Base-by-base conservation (phyloP, 1,284 basidiomycete genomes). In the Apiotrichum brassicae region DNA sequence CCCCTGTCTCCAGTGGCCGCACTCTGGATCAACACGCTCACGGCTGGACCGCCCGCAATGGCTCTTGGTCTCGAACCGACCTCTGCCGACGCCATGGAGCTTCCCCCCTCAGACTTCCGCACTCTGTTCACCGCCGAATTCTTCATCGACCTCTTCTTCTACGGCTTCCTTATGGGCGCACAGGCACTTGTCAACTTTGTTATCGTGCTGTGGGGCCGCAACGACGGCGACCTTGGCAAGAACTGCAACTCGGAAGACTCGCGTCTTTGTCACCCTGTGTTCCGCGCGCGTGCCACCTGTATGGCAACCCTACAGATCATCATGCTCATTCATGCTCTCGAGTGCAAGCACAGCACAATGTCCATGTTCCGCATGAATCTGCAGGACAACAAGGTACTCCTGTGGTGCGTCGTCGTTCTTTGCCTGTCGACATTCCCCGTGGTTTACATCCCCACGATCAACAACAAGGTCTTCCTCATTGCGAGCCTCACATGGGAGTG, bases 1-100 rank as follows among this genome's bases (percentile, higher is more conserved):
- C 84, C 84, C 1, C 72, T 86, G 11, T 79, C 79, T 9, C 83
- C 83, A 16, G 76, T 86, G 28, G 81, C 78, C 30, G 80, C 84
- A 20, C 75, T 87, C 1, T 85, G 80, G 78, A 75, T 80, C 61
- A 74, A 73, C 62, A 75, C 70, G 3, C 65, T 76, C 34, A 78
- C 79, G 7, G 76, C 78, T 43, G 77, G 78, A n/a, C 78, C 78
- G 9, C 80, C 79, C 28, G 81, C 81, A 4, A 76, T 82, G 49
- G 81, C 81, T 3, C 76, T 82, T 16, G 81, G 81, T 43, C 69
- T 83, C 49, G 82, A 85, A 61, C 75, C 74, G 4, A 77, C 81
- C 1, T 75, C 80, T 0, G 38, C 62, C 7, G 79, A 83, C 57
- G 72, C 82, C 18, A 85, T 85, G 83, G 74, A 70, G 46, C 74